Base-by-base conservation (phyloP, 345 rosid species). In the Atalantia buxifolia region DNA sequence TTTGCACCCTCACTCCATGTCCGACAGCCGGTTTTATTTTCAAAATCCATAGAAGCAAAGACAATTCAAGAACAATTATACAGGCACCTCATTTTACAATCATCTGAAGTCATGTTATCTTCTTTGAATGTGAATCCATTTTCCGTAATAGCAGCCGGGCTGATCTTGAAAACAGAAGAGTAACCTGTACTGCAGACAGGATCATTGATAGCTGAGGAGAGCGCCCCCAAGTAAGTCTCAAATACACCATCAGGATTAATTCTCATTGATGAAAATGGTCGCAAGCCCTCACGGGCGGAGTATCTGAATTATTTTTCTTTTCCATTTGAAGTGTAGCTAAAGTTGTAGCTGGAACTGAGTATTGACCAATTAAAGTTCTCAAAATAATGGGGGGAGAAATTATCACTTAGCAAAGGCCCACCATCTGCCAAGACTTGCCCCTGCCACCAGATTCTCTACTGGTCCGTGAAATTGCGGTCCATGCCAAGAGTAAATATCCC, bases 401-500 rank as follows among this genome's bases (percentile, higher is more conserved):
- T 38, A 38, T 38, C 42, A 38, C 0, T 74, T 27, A 1, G 71
- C 82, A 72, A 67, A 38, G 50, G 55, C n/a, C 81, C 80, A 60
- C 80, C 79, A 12, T 64, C 66, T 79, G 87, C 78, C 35, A 24
- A 65, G 22, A 80, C 30, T 65, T 69, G 50, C 66, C 84, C 71
- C 35, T 61, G 69, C 84, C 84, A 81, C 78, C 74, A 40, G 35
- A 78, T 70, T 25, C 66, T 62, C 56, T 85, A 77, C 30, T 65
- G 76, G 16, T 56, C 76, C 0, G 81, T 69, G 38, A 50, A 59
- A 35, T 35, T 35, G 38, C 7, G 74, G 62, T 87, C 84, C 79
- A 81, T 27, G 1, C 87, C 83, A 67, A 85, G 31, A 13, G 73
- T 71, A 59, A 72, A 74, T 40, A 83, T 72, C 5, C 87, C 87